Conservation (phyloP, 768 basidiomycete species). For the Nidularia pulvinata region DNA sequence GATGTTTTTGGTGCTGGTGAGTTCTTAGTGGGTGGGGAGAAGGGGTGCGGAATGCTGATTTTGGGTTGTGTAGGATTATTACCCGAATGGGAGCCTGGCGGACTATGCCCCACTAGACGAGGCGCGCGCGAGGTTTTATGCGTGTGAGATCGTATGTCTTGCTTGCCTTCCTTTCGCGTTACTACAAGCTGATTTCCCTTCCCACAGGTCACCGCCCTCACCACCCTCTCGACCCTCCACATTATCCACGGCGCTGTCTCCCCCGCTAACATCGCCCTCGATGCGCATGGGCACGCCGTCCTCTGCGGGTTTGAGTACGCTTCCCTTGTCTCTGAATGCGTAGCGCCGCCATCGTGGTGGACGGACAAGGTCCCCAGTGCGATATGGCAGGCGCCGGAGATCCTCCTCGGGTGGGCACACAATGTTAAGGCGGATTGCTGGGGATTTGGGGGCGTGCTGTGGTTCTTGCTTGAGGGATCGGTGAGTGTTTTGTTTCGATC, state of each 20-base stretch:
- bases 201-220: constrained; percentile 37
- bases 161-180: neutral
- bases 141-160: constrained; percentile 45
- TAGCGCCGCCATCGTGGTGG: constrained; percentile 2
- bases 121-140: constrained; percentile 37
- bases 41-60: neutral
- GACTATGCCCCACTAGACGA: constrained; percentile 28
- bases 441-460: constrained; percentile 54
- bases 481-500: constrained; percentile 22
- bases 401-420: constrained; percentile 53
- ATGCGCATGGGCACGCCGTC: constrained; percentile 42
- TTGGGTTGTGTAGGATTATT: constrained; percentile 24
- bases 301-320: constrained; percentile 41
- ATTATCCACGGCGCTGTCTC: constrained; percentile 46
- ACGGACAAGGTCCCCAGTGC: constrained; percentile 1
- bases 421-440: constrained; percentile 56
- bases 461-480: constrained; percentile 46
- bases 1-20: neutral
- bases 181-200: neutral
- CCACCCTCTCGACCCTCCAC: constrained; percentile 38
- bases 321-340: constrained; percentile 7
- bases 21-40: neutral
- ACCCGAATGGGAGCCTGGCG: constrained; percentile 23
- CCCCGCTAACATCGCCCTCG: constrained; percentile 43
- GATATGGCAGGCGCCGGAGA: constrained; percentile 49